Base-by-base conservation (phyloP, 495 filamentous ascomycete species). In the Lophium mytilinum region DNA sequence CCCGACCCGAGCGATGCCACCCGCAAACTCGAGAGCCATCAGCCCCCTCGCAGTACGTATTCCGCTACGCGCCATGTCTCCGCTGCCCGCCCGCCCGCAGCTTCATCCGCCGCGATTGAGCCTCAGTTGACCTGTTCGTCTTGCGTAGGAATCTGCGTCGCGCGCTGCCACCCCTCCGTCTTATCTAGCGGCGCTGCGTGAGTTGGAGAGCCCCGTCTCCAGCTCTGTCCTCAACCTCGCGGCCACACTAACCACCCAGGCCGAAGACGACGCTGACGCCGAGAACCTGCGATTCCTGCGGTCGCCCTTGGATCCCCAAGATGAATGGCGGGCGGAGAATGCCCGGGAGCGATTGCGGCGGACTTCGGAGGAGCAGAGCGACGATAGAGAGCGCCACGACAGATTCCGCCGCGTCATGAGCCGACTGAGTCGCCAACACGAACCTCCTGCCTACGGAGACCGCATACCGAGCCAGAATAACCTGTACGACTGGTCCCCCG, bases 401-500 rank as follows among this genome's bases (percentile, higher is more conserved):
- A 40, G 69, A 18, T 57, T 73, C 50, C 68, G 70, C 18, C 55
- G 66, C 6, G 62, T 72, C 7, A 65, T 73, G 45, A 60, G 52
- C 14, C 43, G 68, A 4, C 57, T 72, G 53, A 68, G 66, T 48
- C 61, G 68, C 10, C 43, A 62, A 11, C 56, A 67, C 49, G 67
- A 64, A 15, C 57, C 56, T 6, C 6, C 56, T n/a, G 63, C 70
- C 18, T 83, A 81, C 64, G 75, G 78, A 49, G 71, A 74, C 24
- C 76, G 73, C 41, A 63, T 76, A 2, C 72, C 79, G 19, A 77
- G 72, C 50, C 59, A 73, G 50, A 76, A 80, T 43, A 73, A 70
- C 43, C 67, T 82, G 21, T 81, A 82, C 65, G 82, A 81, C 56
- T 83, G 82, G 82, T 77, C 80, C 21, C 81, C 81, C 10, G 75